Base-by-base conservation (phyloP, 2,329 filamentous ascomycete species). In the Aspergillus brunneoviolaceus region DNA sequence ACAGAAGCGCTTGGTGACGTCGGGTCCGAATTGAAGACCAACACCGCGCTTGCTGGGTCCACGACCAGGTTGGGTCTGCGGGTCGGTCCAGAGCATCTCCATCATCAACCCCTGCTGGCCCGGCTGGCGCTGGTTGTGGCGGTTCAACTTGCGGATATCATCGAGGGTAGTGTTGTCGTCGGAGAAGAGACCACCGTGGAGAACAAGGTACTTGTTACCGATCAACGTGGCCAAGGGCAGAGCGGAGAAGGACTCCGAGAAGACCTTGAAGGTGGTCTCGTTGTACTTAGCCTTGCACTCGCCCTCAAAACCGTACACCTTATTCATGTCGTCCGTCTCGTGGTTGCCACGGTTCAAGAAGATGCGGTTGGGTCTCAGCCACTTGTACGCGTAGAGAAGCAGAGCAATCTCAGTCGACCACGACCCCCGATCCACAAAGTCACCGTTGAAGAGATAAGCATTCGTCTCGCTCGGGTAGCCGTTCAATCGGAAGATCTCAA, bases 11-110 rank as follows among this genome's bases (percentile, higher is more conserved):
- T 96, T 96, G 23, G 95, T 99, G 60, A 99, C 87, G 74, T 99
- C 95, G 0, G 95, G 95, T 0, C 95, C 95, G 70, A 99, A 99
- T 74, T 98, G 93, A 79, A 98, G 85, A 55, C 95, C 95, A 21
- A 99, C 94, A 67, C 95, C 95, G 74, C 95, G 87, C 83, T 99
- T 99, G 82, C 92, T 96, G 49, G 95, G 95, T 9, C 93, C 92
- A 67, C 95, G 88, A 55, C 95, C 95, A 29, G 90, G 88, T 68
- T 87, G 84, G 0, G 90, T 84, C 76, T 99, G 95, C 2, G 95
- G 95, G 74, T 99, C 95, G 0, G 95, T 98, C 95, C 95, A 99
- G 51, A 99, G 85, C 95, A 99, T 99, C 79, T 99, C 95, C 95
- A 99, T 99, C 95, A 99, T 99, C 69, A 99, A 80, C 14, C 95